phyloP scores from a whole-genome alignment of 2,329 filamentous ascomycete genomes.

The Alternaria solani region DNA sequence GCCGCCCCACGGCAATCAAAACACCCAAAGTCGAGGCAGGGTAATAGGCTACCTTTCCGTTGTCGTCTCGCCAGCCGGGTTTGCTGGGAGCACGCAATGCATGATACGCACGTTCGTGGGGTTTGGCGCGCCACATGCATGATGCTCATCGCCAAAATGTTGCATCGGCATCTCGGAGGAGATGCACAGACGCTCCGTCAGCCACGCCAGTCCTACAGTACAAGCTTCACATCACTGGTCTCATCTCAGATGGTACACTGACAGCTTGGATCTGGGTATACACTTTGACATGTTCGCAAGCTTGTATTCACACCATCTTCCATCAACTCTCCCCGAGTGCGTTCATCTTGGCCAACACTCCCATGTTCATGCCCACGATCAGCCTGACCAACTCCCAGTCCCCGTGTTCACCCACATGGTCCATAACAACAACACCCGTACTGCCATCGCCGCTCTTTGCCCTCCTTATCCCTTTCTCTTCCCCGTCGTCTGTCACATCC shows the following conservation, averaged over 20 bases:
- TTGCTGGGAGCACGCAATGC: slow-evolving; percentile 10
- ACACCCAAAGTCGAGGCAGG: neutral
- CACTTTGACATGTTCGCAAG: neutral
- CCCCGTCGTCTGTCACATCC: slow-evolving; percentile 28
- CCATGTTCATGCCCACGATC: slow-evolving; percentile 91
- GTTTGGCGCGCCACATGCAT: slow-evolving; percentile 2
- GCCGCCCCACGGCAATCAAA: slow-evolving; percentile 10
- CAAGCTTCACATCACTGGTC: neutral
- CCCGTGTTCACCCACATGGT: slow-evolving; percentile 86
- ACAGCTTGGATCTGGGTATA: neutral
- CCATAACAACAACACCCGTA: slow-evolving; percentile 89
- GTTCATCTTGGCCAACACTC: slow-evolving; percentile 42
- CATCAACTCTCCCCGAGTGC: neutral
- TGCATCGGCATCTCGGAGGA: slow-evolving; percentile 12
- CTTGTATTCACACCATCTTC: neutral
- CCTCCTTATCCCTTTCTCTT: slow-evolving; percentile 52
- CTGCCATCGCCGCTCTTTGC: slow-evolving; percentile 66
- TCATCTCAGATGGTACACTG: neutral
- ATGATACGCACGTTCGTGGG: slow-evolving; percentile 13
- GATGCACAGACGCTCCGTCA: neutral
- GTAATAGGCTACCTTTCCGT: neutral
- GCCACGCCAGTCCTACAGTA: neutral
- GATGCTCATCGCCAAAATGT: slow-evolving; percentile 12
- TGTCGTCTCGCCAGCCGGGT: neutral
- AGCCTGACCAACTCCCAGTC: slow-evolving; percentile 91